Evolutionary conservation across 257 asterid genomes (phyloP).

Genomic region (Capsicum rhomboideum): DNA sequence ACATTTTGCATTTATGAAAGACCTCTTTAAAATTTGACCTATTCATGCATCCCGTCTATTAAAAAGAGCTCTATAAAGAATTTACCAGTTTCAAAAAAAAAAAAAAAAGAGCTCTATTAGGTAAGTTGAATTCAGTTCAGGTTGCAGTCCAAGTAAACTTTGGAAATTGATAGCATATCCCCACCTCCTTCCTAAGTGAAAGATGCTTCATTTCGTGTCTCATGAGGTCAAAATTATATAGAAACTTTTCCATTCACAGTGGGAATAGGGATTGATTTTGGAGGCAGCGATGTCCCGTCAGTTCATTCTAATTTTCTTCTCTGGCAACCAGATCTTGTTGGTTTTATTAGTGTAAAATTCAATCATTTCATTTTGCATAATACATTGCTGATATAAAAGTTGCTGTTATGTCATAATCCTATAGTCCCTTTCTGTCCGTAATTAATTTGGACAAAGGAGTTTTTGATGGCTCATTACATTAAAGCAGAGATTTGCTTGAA

Average conservation of each 20-base stretch:
- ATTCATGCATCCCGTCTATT: background rate
- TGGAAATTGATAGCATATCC: background rate
- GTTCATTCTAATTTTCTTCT: background rate
- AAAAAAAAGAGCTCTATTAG: background rate
- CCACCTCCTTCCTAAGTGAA: background rate
- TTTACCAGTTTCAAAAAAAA: no score
- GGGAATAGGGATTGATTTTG: background rate
- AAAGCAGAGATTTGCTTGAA: background rate
- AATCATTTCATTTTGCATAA: background rate
- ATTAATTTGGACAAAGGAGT: background rate
- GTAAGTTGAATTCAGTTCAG: background rate
- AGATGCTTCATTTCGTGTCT: background rate
- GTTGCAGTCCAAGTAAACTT: background rate
- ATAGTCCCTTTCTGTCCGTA: background rate
- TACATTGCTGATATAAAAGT: background rate
- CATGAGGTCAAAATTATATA: background rate
- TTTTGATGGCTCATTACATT: background rate
- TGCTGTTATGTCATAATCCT: background rate
- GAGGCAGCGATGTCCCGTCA: background rate
- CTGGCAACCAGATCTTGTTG: background rate
- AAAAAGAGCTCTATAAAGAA: background rate
- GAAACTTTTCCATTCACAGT: background rate
- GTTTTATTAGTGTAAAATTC: background rate
- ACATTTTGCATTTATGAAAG: background rate
- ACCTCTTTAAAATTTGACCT: background rate